phyloP scores from a whole-genome alignment of 306 rosid species.

The Hippophae rhamnoides region DNA sequence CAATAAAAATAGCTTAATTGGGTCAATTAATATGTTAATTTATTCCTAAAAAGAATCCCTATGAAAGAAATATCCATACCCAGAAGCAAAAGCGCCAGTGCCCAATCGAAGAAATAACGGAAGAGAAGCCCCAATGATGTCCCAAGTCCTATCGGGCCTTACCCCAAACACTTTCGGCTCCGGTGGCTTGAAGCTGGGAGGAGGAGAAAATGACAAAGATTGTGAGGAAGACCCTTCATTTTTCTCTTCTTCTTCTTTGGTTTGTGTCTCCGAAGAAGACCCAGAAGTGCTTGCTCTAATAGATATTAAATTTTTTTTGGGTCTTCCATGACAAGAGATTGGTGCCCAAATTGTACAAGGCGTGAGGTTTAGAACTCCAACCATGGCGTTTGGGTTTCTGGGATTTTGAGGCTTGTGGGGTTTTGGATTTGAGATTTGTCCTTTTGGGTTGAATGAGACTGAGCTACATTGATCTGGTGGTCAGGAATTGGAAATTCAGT shows the following conservation, averaged over 20 bases:
- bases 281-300: constrained; percentile 45
- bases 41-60: not conserved
- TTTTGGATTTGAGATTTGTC: no score
- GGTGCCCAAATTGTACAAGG: constrained; percentile 28
- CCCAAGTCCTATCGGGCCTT: constrained; percentile 49
- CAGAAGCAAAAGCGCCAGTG: constrained; percentile 70
- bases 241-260: constrained; percentile 21
- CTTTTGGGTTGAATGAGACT: no score
- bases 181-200: constrained; percentile 80
- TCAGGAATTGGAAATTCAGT: no score
- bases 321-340: constrained; percentile 21
- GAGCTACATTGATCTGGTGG: no score
- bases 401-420: not conserved
- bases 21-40: no score
- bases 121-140: constrained; percentile 53
- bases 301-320: constrained; percentile 23
- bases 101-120: constrained; percentile 67
- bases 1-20: no score
- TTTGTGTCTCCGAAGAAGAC: constrained; percentile 26
- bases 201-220: constrained; percentile 39
- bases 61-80: constrained; percentile 32
- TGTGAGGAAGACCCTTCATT: constrained; percentile 18
- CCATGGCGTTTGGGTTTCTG: constrained; percentile 30
- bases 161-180: constrained; percentile 71
- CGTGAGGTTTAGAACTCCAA: constrained; percentile 37